Conservation (phyloP, 305 asterid species). For the Solanum aculeatissimum region DNA sequence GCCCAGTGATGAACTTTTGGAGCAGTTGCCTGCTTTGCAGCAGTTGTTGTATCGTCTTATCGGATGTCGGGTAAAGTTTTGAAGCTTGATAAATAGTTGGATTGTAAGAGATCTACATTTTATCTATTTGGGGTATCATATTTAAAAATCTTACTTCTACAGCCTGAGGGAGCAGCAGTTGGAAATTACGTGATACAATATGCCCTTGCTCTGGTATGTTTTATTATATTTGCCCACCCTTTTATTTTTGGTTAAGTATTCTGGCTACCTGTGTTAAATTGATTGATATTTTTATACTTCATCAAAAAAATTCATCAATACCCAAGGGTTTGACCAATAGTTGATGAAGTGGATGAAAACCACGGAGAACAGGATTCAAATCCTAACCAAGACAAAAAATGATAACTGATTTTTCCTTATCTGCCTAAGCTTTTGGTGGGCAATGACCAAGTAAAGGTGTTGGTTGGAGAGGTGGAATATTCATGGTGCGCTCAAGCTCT, state of each 20-base stretch:
- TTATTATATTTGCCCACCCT: background rate
- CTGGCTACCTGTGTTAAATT: background rate
- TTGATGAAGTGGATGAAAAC: background rate
- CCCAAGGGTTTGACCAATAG: background rate
- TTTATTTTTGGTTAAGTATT: background rate
- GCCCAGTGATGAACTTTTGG: conserved; percentile 76
- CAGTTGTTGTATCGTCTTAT: conserved; percentile 84
- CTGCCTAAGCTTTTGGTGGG: background rate
- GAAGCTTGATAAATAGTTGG: background rate
- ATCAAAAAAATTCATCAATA: background rate
- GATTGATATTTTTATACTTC: background rate
- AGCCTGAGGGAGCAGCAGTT: conserved; percentile 99
- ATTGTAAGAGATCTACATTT: background rate
- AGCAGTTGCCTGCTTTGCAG: conserved; percentile 89
- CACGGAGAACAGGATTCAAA: background rate
- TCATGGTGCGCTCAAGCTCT: background rate
- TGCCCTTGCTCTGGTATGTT: conserved; percentile 87
- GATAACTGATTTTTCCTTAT: background rate
- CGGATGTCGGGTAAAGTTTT: conserved; percentile 79
- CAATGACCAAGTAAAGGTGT: background rate
- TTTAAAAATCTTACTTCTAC: conserved; percentile 3
- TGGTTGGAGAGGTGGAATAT: background rate
- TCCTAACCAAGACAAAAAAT: background rate
- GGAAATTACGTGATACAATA: conserved; percentile 72
- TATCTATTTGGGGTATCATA: background rate